These are phyloP conservation scores for Agrostemma githago DNA, from an alignment of 148 eudicot species.

Conservation along the genomic window DNA sequence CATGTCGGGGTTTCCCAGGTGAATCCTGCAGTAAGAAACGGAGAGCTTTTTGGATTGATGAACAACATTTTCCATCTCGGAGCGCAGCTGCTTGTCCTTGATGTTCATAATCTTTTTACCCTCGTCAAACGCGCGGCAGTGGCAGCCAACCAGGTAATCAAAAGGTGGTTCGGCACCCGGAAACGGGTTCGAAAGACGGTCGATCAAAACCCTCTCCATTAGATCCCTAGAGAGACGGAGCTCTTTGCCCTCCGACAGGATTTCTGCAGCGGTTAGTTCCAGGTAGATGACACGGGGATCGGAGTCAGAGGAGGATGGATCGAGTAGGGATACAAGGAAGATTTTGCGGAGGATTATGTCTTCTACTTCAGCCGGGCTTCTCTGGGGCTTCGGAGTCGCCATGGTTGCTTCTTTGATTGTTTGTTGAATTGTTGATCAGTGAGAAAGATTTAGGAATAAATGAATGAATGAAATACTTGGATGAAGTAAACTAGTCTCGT, in stretches of 20 bases:
- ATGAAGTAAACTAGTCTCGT: background rate
- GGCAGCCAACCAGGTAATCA: conserved; percentile 54
- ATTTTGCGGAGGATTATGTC: conserved; percentile 79
- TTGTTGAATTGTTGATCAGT: background rate
- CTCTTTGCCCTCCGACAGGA: conserved; percentile 75
- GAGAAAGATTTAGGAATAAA: background rate
- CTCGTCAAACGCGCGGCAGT: conserved; percentile 70
- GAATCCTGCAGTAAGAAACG: conserved; percentile 79
- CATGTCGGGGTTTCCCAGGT: conserved; percentile 80
- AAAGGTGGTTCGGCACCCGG: conserved; percentile 65
- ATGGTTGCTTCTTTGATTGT: conserved; percentile 24
- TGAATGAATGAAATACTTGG: background rate
- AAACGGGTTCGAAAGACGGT: conserved; percentile 65
- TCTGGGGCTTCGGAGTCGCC: conserved; percentile 63
- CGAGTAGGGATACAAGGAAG: conserved; percentile 57
- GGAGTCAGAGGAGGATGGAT: conserved; percentile 43
- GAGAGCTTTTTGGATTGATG: conserved; percentile 65
- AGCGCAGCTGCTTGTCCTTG: conserved; percentile 64
- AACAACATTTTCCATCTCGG: conserved; percentile 59
- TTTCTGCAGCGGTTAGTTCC: conserved; percentile 84
- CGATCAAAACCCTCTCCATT: conserved; percentile 80
- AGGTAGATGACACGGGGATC: conserved; percentile 61
- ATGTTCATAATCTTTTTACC: conserved; percentile 62
- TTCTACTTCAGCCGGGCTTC: conserved; percentile 71
- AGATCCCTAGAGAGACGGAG: conserved; percentile 54